These are phyloP conservation scores for Voacanga thouarsii DNA, from an alignment of 257 asterid genomes.

Conservation along the genomic window DNA sequence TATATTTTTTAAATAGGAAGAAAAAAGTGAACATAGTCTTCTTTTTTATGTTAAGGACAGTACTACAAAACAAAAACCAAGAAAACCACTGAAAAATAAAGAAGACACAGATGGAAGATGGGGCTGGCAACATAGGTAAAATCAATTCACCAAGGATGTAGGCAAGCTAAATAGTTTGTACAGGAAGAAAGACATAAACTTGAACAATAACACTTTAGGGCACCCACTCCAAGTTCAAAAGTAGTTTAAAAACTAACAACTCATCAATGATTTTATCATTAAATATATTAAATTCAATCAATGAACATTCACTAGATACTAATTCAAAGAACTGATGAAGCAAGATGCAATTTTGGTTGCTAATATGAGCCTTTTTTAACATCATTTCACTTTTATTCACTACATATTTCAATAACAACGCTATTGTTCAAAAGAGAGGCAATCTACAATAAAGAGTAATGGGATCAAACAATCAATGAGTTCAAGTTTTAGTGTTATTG, in stretches of 20 bases:
- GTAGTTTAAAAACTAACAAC: neutral
- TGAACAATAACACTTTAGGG: neutral
- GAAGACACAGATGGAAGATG: neutral
- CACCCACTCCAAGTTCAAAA: neutral
- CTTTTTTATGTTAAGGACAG: too few relatives aligned
- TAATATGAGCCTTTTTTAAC: neutral
- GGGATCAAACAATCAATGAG: neutral
- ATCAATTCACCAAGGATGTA: neutral
- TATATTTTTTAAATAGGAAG: too few relatives aligned
- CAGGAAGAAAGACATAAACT: neutral
- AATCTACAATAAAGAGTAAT: neutral
- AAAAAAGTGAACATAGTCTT: too few relatives aligned
- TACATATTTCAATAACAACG: neutral
- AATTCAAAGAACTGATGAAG: too few relatives aligned
- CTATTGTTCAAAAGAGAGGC: neutral
- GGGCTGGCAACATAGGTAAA: neutral
- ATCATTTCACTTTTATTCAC: constrained; percentile 1
- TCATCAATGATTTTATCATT: neutral
- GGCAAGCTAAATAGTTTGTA: neutral
- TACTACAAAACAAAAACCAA: too few relatives aligned
- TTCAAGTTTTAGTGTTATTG: neutral
- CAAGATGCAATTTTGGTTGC: too few relatives aligned
- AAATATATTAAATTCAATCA: too few relatives aligned
- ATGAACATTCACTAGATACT: too few relatives aligned
- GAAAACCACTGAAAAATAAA: neutral